Evolutionary conservation across 2,329 filamentous ascomycete genomes (phyloP).

Genomic region (Monosporascus sp.): DNA sequence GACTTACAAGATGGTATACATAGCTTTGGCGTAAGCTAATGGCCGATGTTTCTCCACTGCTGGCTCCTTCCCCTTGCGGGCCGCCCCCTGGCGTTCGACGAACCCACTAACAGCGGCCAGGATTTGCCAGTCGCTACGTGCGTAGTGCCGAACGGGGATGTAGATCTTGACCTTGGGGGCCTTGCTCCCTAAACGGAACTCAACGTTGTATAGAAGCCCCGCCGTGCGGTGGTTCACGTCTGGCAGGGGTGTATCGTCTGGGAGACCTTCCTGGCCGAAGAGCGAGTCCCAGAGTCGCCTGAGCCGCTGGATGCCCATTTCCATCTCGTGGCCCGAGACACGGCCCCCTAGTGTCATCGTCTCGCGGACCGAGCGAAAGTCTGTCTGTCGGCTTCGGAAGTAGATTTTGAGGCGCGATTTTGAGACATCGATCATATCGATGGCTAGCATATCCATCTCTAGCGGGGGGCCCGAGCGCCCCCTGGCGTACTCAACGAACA

Average conservation of each 20-base stretch:
- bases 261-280: conserved; percentile 10
- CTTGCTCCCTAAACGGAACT: conserved; percentile 4
- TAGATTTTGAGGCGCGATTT: conserved; percentile 33
- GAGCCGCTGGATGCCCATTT: conserved; percentile 11
- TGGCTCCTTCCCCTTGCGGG: neutral
- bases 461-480: conserved; percentile 1
- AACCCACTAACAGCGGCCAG: conserved; percentile 1
- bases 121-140: conserved; percentile 1
- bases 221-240: conserved; percentile 25
- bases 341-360: conserved; percentile 19
- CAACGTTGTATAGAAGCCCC: conserved; percentile 10
- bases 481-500: conserved; percentile 4
- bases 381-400: conserved; percentile 24
- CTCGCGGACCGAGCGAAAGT: conserved; percentile 23
- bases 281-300: conserved; percentile 14
- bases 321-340: conserved; percentile 1
- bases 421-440: conserved; percentile 24
- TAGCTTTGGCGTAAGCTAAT: neutral
- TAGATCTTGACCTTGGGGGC: conserved; percentile 6
- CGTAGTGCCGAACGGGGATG: conserved; percentile 11
- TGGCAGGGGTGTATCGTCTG: conserved; percentile 4
- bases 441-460: conserved; percentile 24
- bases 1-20: conserved; percentile 7
- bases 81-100: conserved; percentile 1
- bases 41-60: neutral